Conservation (phyloP, 352 stramenopile species). For the Phytophthora ohioensis region DNA sequence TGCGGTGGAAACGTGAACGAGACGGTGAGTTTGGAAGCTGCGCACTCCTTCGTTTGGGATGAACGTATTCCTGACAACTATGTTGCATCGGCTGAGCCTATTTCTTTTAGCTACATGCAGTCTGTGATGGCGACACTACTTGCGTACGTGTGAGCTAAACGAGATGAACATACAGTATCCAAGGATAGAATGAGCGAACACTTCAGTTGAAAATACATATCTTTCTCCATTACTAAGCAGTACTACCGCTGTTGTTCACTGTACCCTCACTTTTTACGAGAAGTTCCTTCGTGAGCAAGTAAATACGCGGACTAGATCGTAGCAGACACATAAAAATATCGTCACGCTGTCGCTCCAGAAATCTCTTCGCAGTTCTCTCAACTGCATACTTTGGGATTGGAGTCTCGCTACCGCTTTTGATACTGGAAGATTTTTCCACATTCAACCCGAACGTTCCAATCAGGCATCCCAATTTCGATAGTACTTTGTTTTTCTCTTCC, state of each 20-base stretch:
- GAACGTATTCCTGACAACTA: conserved; percentile 49
- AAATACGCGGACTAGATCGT: conserved; percentile 18
- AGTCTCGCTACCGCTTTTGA: not conserved
- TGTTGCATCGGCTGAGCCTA: conserved; percentile 21
- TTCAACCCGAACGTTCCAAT: not conserved
- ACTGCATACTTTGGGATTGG: conserved; percentile 4
- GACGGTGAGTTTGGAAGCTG: conserved; percentile 36
- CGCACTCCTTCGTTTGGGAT: conserved; percentile 42
- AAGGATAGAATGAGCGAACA: not conserved
- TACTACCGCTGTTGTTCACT: not conserved
- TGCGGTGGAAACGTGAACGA: conserved; percentile 45
- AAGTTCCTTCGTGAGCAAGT: conserved; percentile 23
- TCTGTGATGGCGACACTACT: conserved; percentile 39
- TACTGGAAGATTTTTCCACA: not conserved
- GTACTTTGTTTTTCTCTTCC: conserved; percentile 12
- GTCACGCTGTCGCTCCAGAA: conserved; percentile 26
- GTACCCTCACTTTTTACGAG: not conserved
- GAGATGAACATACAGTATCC: not conserved
- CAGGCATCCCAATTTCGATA: conserved; percentile 13
- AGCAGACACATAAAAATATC: conserved; percentile 25
- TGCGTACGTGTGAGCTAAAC: conserved; percentile 12
- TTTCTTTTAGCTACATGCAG: conserved; percentile 34
- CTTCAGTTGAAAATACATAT: not conserved
- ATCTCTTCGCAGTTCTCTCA: conserved; percentile 7
- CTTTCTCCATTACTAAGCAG: not conserved